Evolutionary conservation across 352 stramenopile species (phyloP).

Genomic region (Globisporangium nunn): DNA sequence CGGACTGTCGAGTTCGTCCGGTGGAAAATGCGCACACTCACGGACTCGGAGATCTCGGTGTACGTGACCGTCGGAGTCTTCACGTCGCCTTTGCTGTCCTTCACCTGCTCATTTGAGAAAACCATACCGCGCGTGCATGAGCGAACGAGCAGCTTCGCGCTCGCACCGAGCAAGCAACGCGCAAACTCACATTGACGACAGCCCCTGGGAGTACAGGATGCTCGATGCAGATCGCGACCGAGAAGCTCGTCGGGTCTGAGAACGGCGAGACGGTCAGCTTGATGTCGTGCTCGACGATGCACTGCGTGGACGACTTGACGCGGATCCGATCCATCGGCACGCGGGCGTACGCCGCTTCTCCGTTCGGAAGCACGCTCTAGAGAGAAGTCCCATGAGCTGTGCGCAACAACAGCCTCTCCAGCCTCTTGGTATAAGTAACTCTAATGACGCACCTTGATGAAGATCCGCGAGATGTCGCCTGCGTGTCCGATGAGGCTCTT

Average conservation of each 20-base stretch:
- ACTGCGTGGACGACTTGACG: constrained; percentile 11
- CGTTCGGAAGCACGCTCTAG: constrained; percentile 35
- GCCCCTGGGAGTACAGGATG: constrained; percentile 22
- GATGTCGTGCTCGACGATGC: constrained; percentile 27
- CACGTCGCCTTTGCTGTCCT: background rate
- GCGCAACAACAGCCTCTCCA: no score
- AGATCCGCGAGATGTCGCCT: constrained; percentile 29
- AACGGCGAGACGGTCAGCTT: constrained; percentile 36
- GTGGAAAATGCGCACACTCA: constrained; percentile 31
- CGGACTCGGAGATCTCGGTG: constrained; percentile 29
- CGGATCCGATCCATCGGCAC: constrained; percentile 21
- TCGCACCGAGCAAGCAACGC: background rate
- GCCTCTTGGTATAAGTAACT: background rate
- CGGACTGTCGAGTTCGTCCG: constrained; percentile 33
- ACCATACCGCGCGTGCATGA: background rate
- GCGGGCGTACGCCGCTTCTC: constrained; percentile 26
- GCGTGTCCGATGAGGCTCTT: constrained; percentile 19
- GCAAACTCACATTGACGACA: constrained; percentile 3
- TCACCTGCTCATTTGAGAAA: background rate
- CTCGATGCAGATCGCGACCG: constrained; percentile 29
- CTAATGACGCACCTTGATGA: constrained; percentile 21
- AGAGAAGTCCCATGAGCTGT: background rate
- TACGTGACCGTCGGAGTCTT: constrained; percentile 11
- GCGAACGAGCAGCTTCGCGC: no score
- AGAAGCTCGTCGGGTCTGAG: constrained; percentile 46